Conservation (phyloP, 2,329 filamentous ascomycete genomes). For the Magnaporthales sp. region DNA sequence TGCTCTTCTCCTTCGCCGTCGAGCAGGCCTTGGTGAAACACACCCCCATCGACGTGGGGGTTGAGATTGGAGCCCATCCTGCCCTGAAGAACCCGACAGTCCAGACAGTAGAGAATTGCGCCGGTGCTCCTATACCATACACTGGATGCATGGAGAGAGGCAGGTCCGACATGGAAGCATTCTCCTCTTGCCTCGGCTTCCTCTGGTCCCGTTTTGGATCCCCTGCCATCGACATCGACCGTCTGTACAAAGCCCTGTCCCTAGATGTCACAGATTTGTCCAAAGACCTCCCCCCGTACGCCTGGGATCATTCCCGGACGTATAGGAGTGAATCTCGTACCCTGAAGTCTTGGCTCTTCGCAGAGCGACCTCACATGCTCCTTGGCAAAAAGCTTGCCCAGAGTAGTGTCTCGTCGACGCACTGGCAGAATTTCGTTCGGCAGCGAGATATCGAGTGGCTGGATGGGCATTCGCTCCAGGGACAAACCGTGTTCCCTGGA, state of each 20-base stretch:
- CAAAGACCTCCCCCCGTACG: no score
- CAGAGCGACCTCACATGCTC: no score
- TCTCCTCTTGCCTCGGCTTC: not conserved
- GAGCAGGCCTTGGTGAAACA: not conserved
- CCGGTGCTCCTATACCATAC: not conserved
- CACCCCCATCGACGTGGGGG: not conserved
- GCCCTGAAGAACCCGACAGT: constrained; percentile 15
- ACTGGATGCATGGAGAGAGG: constrained; percentile 9
- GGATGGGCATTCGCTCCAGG: constrained; percentile 24
- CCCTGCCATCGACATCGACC: not conserved
- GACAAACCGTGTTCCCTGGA: constrained; percentile 27
- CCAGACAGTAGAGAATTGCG: constrained; percentile 20
- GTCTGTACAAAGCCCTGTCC: no score
- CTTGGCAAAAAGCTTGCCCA: constrained; percentile 6
- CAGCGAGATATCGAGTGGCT: constrained; percentile 26
- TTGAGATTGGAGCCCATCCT: not conserved
- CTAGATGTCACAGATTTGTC: no score
- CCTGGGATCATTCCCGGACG: no score
- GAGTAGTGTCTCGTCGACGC: constrained; percentile 12
- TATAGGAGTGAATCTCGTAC: no score
- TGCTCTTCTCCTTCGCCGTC: constrained; percentile 18
- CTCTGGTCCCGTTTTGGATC: not conserved
- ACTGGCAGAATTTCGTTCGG: constrained; percentile 17
- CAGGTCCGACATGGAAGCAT: constrained; percentile 11
- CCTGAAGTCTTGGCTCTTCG: no score